Percentiles rank a stretch among this genome's conserved stretches.
These are phyloP conservation scores for Camelina laxa DNA, from an alignment of 345 rosid species.

Conservation along the genomic window DNA sequence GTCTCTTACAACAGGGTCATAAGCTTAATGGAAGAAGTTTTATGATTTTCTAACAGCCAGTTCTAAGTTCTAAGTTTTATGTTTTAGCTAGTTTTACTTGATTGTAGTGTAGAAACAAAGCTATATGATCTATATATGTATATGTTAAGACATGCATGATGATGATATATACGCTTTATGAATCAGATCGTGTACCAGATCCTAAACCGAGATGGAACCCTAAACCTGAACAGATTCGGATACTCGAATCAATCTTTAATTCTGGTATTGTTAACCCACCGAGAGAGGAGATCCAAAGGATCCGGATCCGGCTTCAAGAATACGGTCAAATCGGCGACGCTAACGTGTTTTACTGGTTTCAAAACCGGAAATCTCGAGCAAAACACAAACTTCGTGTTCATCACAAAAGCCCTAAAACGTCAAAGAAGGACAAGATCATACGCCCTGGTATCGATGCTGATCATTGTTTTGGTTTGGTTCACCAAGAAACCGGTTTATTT, in stretches of 20 bases:
- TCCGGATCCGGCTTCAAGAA: conserved; percentile 79
- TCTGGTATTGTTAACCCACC: conserved; percentile 96
- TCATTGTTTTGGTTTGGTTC: conserved; percentile 47
- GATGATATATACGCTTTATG: conserved; percentile 34
- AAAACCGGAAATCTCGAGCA: conserved; percentile 90
- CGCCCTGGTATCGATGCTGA: conserved; percentile 16
- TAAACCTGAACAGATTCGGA: conserved; percentile 91
- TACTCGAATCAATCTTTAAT: conserved; percentile 88
- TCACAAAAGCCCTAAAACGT: conserved; percentile 50
- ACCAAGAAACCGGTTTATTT: conserved; percentile 51
- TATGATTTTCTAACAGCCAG: too few species aligned
- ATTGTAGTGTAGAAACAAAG: background rate
- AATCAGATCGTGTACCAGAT: conserved; percentile 78
- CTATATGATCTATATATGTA: background rate
- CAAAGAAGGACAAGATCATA: conserved; percentile 30
- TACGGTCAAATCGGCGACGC: conserved; percentile 95
- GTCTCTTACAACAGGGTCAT: too few species aligned
- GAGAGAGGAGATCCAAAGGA: conserved; percentile 86
- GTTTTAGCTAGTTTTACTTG: background rate
- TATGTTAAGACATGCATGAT: conserved; percentile 32
- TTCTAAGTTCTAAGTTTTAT: too few species aligned
- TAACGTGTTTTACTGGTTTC: conserved; percentile 97
- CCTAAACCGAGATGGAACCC: conserved; percentile 99
- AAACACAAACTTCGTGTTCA: conserved; percentile 85
- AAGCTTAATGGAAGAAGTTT: too few species aligned